These are phyloP conservation scores for Conringia planisiliqua DNA, from an alignment of 345 rosid genomes.

Conservation along the genomic window DNA sequence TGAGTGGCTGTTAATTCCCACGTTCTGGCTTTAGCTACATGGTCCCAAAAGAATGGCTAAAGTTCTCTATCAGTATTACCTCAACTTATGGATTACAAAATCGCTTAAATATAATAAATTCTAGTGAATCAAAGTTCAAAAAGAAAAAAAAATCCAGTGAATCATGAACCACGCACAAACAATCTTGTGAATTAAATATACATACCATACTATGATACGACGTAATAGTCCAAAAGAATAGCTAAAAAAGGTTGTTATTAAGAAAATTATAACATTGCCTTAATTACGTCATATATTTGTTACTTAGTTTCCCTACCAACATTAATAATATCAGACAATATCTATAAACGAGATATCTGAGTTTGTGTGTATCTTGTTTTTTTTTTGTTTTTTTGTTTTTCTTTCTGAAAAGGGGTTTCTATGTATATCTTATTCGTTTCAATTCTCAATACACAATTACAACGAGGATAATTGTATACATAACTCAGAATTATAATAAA, in stretches of 20 bases:
- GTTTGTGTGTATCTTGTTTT: too few species aligned
- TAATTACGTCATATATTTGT: background rate
- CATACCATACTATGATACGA: background rate
- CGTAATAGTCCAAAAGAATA: too few species aligned
- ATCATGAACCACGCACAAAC: background rate
- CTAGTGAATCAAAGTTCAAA: too few species aligned
- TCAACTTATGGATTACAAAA: background rate
- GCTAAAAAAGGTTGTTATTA: too few species aligned
- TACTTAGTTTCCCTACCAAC: background rate
- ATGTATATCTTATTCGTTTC: background rate
- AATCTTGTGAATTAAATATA: background rate
- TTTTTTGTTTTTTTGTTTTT: too few species aligned
- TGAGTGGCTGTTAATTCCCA: conserved; percentile 12
- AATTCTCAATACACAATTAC: background rate
- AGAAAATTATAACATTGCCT: too few species aligned
- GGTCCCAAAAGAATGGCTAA: conserved; percentile 9
- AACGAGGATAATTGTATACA: background rate
- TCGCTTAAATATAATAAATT: background rate
- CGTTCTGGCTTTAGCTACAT: background rate
- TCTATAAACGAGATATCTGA: background rate
- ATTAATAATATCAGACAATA: background rate
- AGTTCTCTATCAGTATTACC: background rate
- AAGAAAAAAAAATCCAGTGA: too few species aligned
- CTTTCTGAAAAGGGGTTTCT: background rate
- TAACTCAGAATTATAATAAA: background rate